Conservation (phyloP, 768 basidiomycete species). For the Scleroderma citrinum region DNA sequence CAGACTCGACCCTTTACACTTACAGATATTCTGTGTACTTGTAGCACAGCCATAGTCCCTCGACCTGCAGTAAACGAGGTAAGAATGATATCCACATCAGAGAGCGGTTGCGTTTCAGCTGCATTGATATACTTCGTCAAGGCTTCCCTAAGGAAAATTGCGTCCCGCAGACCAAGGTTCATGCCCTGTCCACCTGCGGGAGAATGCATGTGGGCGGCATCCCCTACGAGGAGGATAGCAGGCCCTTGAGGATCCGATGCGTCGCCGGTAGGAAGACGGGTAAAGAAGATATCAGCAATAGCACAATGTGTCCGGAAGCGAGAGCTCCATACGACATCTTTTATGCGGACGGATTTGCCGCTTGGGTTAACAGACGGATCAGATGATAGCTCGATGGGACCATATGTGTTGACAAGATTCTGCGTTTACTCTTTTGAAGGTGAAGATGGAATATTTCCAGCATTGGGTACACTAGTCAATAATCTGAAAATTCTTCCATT, state of each 20-base stretch:
- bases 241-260: too few relatives aligned
- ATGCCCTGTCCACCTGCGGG: constrained; percentile 53
- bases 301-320: constrained; percentile 44
- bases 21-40: too few relatives aligned
- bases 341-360: too few relatives aligned
- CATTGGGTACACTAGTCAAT: constrained; percentile 32
- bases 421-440: constrained; percentile 41
- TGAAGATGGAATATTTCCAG: constrained; percentile 31
- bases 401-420: constrained; percentile 34
- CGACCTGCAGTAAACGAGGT: constrained; percentile 31
- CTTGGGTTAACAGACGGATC: constrained; percentile 31
- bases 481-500: constrained; percentile 32
- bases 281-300: too few relatives aligned
- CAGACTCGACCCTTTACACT: too few relatives aligned
- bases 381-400: constrained; percentile 29
- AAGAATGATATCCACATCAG: constrained; percentile 27
- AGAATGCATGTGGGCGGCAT: too few relatives aligned
- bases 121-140: constrained; percentile 32
- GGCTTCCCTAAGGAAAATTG: constrained; percentile 38
- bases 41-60: too few relatives aligned
- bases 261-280: too few relatives aligned
- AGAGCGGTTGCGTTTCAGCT: constrained; percentile 1
- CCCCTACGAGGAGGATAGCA: too few relatives aligned
- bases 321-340: constrained; percentile 39
- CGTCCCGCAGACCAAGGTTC: constrained; percentile 54